Evolutionary conservation across 768 basidiomycete species (phyloP).

Genomic region (Candolleomyces eurysporus): DNA sequence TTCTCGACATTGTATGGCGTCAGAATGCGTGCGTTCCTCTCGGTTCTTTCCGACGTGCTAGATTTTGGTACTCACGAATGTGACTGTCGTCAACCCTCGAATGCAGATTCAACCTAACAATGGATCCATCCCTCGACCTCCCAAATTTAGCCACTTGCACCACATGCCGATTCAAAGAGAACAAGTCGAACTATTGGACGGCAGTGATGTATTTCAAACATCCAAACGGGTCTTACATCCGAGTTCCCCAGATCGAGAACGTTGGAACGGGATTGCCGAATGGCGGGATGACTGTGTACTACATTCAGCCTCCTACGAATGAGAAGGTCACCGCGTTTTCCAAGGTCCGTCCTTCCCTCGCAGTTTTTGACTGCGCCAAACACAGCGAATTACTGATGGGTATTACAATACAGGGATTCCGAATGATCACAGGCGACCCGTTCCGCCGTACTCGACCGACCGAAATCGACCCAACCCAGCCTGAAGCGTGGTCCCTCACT

Average conservation of each 20-base stretch:
- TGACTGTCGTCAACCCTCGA: not conserved
- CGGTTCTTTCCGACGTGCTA: not conserved
- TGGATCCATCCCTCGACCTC: constrained; percentile 9
- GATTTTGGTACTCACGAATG: not conserved
- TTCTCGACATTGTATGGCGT: no score
- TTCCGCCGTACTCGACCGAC: not conserved
- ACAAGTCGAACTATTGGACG: constrained; percentile 16
- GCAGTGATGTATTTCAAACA: constrained; percentile 15
- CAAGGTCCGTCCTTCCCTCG: not conserved
- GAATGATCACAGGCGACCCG: constrained; percentile 4
- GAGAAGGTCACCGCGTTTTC: constrained; percentile 5
- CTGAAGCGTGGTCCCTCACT: not conserved
- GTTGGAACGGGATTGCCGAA: not conserved
- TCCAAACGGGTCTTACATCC: constrained; percentile 11
- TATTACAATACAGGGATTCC: not conserved
- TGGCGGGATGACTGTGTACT: constrained; percentile 3
- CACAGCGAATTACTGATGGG: not conserved
- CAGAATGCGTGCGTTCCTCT: constrained; percentile 8
- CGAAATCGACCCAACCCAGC: not conserved
- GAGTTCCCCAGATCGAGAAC: constrained; percentile 8
- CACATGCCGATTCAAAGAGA: constrained; percentile 13
- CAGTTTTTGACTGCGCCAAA: not conserved
- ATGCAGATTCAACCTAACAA: constrained; percentile 9
- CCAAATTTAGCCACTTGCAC: constrained; percentile 11
- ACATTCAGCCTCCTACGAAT: not conserved